Evolutionary conservation across 257 asterid species (phyloP), one percentile per base, ranked within the genome.

Genomic region (Jaltomata sinuosa): DNA sequence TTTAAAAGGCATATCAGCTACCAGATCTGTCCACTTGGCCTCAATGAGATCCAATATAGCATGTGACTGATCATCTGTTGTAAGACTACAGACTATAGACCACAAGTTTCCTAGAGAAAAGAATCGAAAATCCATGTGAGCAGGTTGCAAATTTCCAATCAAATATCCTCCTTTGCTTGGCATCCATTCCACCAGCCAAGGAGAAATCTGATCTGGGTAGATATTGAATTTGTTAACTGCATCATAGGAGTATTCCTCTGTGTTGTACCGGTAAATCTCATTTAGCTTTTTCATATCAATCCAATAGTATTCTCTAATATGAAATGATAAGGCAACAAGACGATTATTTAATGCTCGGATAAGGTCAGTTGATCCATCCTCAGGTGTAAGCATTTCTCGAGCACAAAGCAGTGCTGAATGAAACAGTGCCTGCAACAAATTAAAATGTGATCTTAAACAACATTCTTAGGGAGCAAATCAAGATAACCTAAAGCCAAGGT

Each of bases 81-180:
- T 87, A 80, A 93, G 94, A 85, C 89, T 90, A 80, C 94, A 88
- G 61, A 89, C 94, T 14, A 93, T 82, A 54, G 97, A 90, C 97
- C 97, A 93, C 79, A 93, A 84, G 85, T 93, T 93, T 79, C 97
- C 97, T 10, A 93, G 89, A 54, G 97, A 91, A 89, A 93, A 93
- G 86, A 93, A 93, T 3, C 97, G 94, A 59, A 93, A 93, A 90
- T 93, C 97, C 97, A 93, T 93, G 86, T 93, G 97, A 72, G 97
- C 97, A 57, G 97, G 97, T 84, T 93, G 97, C 86, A 93, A 84
- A 79, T 93, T 93, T 69, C 97, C 95, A 74, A 93, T 93, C 50
- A 93, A 86, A 87, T 90, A 91, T 76, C 97, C 97, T 84, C 97
- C 97, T 84, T 57, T 90, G 4, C 88, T 91, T 31, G 97, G 97